Conservation (phyloP, 805 yeast species). For the Saccharomycopsis sp. region DNA sequence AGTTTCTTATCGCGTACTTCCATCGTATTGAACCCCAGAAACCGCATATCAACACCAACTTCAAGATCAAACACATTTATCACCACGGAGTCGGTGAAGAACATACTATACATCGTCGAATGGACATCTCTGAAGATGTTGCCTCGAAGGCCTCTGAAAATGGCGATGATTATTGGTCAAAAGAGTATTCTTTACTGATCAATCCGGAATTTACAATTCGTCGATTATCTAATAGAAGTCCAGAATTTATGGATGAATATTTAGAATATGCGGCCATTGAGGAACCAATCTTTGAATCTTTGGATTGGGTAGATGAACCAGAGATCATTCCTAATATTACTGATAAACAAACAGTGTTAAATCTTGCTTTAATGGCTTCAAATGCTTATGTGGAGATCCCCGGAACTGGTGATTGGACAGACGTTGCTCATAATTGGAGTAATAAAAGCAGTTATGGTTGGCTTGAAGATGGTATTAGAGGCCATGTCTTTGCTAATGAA, state of each 20-base stretch:
- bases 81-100: conserved; percentile 48
- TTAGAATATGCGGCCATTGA: conserved; percentile 33
- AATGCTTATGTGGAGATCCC: conserved; percentile 85
- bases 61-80: conserved; percentile 43
- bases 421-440: conserved; percentile 53
- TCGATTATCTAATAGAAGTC: conserved; percentile 38
- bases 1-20: no score
- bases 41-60: no score
- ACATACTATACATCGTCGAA: conserved; percentile 33
- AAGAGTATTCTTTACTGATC: conserved; percentile 19
- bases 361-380: conserved; percentile 77
- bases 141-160: no score
- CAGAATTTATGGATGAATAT: conserved; percentile 58
- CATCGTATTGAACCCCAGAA: no score
- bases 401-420: conserved; percentile 75
- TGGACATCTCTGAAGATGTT: conserved; percentile 47
- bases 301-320: conserved; percentile 59
- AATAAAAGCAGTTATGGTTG: conserved; percentile 57
- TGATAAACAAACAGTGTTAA: conserved; percentile 62
- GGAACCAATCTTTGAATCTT: conserved; percentile 25
- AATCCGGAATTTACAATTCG: conserved; percentile 19
- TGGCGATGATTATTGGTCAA: conserved; percentile 28
- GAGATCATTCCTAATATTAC: conserved; percentile 62
- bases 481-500: conserved; percentile 73
- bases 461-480: conserved; percentile 77